Evolutionary conservation across 805 yeast genomes (phyloP), one percentile per base, ranked within the genome.

Genomic region (Pichia heedii): DNA sequence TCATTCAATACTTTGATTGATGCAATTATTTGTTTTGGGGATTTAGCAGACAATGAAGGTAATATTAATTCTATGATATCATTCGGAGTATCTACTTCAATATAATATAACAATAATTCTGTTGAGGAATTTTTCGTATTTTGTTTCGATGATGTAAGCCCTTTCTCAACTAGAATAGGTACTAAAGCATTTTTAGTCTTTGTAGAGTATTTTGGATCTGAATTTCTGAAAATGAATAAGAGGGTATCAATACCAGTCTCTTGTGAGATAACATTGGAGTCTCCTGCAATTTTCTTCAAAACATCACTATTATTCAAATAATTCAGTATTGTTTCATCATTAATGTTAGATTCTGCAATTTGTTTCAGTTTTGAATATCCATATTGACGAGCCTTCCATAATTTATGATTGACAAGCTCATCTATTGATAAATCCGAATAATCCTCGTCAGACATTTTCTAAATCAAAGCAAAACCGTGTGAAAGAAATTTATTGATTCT

Each of bases 181-280:
- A 77, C 65, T 5, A 76, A 66, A 12, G 60, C 54, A 11, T 56
- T 51, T 48, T 77, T 70, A 19, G 78, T 54, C 49, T 62, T 67
- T 6, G 60, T 36, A 39, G 72, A 65, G 4, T 58, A 70, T 2
- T 57, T 53, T 0, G 73, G 44, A 0, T 80, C 81, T 2, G 84
- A 84, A 54, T 61, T 73, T 53, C 76, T 74, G 36, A 84, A 62
- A 53, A 76, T 73, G 5, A 76, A 69, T 13, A 63, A 62, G 6
- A 86, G 59, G 8, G 84, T 71, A 3, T 65, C 58, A 19, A 87
- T 66, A 5, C 86, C 97, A 2, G 81, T 67, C 55, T 93, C 97
- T 50, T 88, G 95, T 0, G 97, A 95, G 16, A 83, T 93, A 18
- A 88, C 96, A 57, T 93, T 93, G 27, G 81, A 60, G 58, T 93